These are phyloP conservation scores for Neophaeococcomyces mojaviensis DNA, from an alignment of 2,329 filamentous ascomycete species.

Conservation along the genomic window DNA sequence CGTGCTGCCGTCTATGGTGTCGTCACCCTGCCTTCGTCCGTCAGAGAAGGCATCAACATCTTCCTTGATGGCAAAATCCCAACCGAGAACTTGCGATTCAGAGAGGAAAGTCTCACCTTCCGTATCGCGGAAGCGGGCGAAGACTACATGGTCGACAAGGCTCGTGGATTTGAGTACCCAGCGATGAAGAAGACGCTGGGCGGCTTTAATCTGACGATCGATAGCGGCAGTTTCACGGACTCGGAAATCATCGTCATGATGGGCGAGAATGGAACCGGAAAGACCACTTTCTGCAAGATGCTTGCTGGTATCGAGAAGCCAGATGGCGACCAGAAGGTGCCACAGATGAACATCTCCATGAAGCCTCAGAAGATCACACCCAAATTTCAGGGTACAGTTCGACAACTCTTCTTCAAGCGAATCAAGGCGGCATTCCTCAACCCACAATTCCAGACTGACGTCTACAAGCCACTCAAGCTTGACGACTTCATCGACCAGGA, in stretches of 20 bases:
- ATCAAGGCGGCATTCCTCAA: slow-evolving; percentile 95
- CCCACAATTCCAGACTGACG: slow-evolving; percentile 98
- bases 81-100: slow-evolving; percentile 96
- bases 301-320: slow-evolving; percentile 90
- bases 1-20: slow-evolving; percentile 95
- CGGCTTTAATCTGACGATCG: slow-evolving; percentile 74
- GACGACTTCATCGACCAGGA: slow-evolving; percentile 99
- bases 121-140: slow-evolving; percentile 83
- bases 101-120: slow-evolving; percentile 94
- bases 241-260: slow-evolving; percentile 99
- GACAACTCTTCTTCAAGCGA: slow-evolving; percentile 98
- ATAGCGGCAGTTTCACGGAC: slow-evolving; percentile 83
- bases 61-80: slow-evolving; percentile 98
- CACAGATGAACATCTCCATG: slow-evolving; percentile 96
- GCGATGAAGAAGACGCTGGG: slow-evolving; percentile 89
- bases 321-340: slow-evolving; percentile 68
- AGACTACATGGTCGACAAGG: slow-evolving; percentile 77
- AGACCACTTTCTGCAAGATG: slow-evolving; percentile 97
- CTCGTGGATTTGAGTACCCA: slow-evolving; percentile 79
- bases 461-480: slow-evolving; percentile 98
- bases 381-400: slow-evolving; percentile 94
- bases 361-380: slow-evolving; percentile 99
- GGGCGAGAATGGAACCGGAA: slow-evolving; percentile 98
- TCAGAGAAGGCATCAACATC: slow-evolving; percentile 98
- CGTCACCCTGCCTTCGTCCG: slow-evolving; percentile 88